These are phyloP conservation scores for Teratosphaeria epicoccoides DNA, from an alignment of 2,329 filamentous ascomycete genomes.

Conservation along the genomic window DNA sequence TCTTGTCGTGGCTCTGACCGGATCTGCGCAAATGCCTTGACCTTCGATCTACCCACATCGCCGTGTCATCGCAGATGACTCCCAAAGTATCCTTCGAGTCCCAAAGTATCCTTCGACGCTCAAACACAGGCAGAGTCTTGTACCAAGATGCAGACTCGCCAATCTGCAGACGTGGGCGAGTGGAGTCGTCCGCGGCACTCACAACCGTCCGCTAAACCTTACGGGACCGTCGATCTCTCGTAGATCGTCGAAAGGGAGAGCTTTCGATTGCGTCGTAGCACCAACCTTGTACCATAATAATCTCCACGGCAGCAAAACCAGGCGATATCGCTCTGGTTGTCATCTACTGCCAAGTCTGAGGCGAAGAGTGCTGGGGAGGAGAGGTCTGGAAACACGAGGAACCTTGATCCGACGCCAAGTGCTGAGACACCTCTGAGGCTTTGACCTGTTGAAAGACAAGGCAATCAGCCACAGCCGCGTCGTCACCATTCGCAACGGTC, in stretches of 20 bases:
- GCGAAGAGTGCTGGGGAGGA: neutral
- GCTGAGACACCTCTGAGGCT: neutral
- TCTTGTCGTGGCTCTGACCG: neutral
- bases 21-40: neutral
- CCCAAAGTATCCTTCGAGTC: too few species aligned
- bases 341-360: neutral
- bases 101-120: too few species aligned
- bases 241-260: neutral
- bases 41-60: neutral
- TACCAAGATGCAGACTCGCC: neutral
- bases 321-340: neutral
- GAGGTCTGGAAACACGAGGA: neutral
- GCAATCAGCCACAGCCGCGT: neutral
- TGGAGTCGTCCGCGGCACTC: neutral
- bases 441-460: neutral
- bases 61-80: too few species aligned
- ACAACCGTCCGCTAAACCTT: neutral
- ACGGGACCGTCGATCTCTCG: neutral
- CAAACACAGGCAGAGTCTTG: too few species aligned
- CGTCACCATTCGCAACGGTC: neutral
- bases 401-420: neutral
- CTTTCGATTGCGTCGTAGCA: neutral
- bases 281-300: neutral
- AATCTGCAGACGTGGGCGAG: neutral
- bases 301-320: neutral